A percentile compares a stretch with the other conserved stretches of the same genome.
phyloP scores from a whole-genome alignment of 2,329 filamentous ascomycete species.

The Colletotrichum phormii region DNA sequence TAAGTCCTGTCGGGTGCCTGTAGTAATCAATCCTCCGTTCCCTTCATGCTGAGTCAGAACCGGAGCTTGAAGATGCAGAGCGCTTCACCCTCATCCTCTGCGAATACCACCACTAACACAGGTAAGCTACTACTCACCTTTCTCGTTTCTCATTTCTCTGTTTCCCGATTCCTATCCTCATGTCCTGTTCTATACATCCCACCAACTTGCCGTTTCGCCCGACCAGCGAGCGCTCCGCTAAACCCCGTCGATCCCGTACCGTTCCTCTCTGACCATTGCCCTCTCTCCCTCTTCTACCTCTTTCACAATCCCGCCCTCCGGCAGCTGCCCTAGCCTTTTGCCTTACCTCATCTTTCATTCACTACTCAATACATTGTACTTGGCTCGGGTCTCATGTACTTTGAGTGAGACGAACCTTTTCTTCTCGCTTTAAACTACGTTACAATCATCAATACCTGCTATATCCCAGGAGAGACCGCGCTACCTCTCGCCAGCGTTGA shows the following conservation, averaged over 20 bases:
- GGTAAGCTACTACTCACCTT: conserved; percentile 27
- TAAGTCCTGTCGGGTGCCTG: conserved; percentile 35
- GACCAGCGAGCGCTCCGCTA: conserved; percentile 2
- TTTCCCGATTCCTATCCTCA: conserved; percentile 3
- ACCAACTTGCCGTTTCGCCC: neutral
- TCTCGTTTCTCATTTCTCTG: conserved; percentile 24
- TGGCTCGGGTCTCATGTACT: conserved; percentile 11
- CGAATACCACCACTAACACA: conserved; percentile 37
- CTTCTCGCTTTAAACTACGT: conserved; percentile 20
- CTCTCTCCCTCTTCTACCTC: conserved; percentile 9
- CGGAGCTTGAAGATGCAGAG: conserved; percentile 39
- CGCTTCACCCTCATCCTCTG: conserved; percentile 36
- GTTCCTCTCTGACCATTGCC: conserved; percentile 4
- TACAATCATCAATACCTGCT: conserved; percentile 22
- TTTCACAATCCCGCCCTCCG: conserved; percentile 13
- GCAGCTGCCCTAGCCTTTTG: conserved; percentile 8
- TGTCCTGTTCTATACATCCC: conserved; percentile 9
- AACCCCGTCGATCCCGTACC: conserved; percentile 19
- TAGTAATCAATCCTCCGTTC: conserved; percentile 38
- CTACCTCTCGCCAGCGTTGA: conserved; percentile 10
- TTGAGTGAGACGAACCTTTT: conserved; percentile 10
- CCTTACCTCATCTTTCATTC: conserved; percentile 29
- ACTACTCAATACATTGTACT: conserved; percentile 15
- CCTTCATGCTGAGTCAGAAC: conserved; percentile 39
- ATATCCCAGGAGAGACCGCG: conserved; percentile 11